A percentile compares a stretch with the other conserved stretches of the same genome.
Evolutionary conservation across 495 filamentous ascomycete genomes (phyloP).

Genomic region (Aspergillus mulundensis): DNA sequence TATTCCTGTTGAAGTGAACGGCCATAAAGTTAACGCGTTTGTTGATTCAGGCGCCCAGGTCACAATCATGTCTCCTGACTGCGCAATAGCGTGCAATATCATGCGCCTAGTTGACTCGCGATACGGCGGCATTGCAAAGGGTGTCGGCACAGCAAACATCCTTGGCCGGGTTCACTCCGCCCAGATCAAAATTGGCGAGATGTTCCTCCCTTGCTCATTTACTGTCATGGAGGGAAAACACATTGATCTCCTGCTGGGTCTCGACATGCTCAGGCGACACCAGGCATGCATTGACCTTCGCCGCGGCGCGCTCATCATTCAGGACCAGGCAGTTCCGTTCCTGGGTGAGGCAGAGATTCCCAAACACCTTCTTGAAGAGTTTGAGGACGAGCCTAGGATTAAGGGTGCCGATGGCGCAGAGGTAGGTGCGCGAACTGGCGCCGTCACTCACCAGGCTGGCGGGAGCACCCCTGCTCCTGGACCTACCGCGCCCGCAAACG

Average conservation of each 20-base stretch:
- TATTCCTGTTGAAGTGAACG: slow-evolving; percentile 93
- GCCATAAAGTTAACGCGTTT: slow-evolving; percentile 85
- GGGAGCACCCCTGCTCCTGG: slow-evolving; percentile 17
- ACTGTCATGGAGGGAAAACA: slow-evolving; percentile 99
- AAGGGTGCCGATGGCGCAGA: slow-evolving; percentile 80
- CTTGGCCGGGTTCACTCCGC: slow-evolving; percentile 93
- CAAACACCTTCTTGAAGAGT: slow-evolving; percentile 63
- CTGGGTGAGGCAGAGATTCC: slow-evolving; percentile 92
- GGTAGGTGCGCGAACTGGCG: slow-evolving; percentile 80
- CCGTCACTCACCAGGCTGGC: slow-evolving; percentile 60
- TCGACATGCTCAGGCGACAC: slow-evolving; percentile 95
- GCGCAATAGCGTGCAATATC: slow-evolving; percentile 87
- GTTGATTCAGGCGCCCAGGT: slow-evolving; percentile 98
- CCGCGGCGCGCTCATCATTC: slow-evolving; percentile 76
- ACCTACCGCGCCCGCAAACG: slow-evolving; percentile 11
- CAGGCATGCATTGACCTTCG: slow-evolving; percentile 88
- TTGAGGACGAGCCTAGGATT: slow-evolving; percentile 77
- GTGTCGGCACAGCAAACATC: slow-evolving; percentile 90
- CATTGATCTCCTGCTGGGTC: slow-evolving; percentile 88
- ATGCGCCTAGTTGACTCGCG: slow-evolving; percentile 94
- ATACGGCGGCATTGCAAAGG: slow-evolving; percentile 84
- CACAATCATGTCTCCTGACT: slow-evolving; percentile 96
- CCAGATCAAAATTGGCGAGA: slow-evolving; percentile 83
- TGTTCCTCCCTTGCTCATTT: slow-evolving; percentile 89
- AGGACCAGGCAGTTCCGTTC: slow-evolving; percentile 82